Evolutionary conservation across 192 early-diverging fungal species (phyloP), one percentile per base, ranked within the genome.

Genomic region (Chytriomyces sp.): DNA sequence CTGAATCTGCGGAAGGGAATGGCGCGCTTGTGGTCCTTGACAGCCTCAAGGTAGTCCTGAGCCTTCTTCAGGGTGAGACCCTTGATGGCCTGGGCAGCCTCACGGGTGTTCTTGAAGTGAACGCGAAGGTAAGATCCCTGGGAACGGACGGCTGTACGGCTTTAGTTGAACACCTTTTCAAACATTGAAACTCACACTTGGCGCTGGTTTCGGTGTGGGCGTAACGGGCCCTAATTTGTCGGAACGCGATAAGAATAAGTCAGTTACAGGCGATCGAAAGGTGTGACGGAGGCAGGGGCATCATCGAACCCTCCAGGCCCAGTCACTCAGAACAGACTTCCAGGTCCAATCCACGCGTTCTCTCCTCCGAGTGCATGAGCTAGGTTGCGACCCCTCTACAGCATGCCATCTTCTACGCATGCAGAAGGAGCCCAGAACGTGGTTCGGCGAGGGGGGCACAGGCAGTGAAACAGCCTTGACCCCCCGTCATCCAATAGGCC

Each of bases 71-170:
- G 89, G 88, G 92, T 93, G 86, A 91, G 81, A 78, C 96, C 96
- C 74, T 90, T 88, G 84, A 99, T 91, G 80, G 94, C 92, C 78
- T 85, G 89, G 78, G 95, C 95, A 67, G 93, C 87, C 86, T 99
- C 96, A 75, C 93, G 94, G 54, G 96, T 96, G 91, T 99, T 99
- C 91, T 99, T 96, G 91, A 96, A 97, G 73, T 82, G 80, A 60
- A 81, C 77, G 81, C 93, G 93, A 76, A 98, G 90, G 92, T 96
- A 94, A 57, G 89, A 89, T 75, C 93, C 94, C 67, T 92, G 90
- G 78, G 94, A 87, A 89, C 93, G 90, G 78, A 92, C 92, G 83
- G 90, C 91, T 82, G 59, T n/a, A n/a, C 26, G 44, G 74, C 32
- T 62, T 37, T 22, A 26, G 26, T 30, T 52, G 25, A n/a, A 58